Evolutionary conservation across 768 basidiomycete genomes (phyloP).

Genomic region (Paxillus rubicundulus): DNA sequence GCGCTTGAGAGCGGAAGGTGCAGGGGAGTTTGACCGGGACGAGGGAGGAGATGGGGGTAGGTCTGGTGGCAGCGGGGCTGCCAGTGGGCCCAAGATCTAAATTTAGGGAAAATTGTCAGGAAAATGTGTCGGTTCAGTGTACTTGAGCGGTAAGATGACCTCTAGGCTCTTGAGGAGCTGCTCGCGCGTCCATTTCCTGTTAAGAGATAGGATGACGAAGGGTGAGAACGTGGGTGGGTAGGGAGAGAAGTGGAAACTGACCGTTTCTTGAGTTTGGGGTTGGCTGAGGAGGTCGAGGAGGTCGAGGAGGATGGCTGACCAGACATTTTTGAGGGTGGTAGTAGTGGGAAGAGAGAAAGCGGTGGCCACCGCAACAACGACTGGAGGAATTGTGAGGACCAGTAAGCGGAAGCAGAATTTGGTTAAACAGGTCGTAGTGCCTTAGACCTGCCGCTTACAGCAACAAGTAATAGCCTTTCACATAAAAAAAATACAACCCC

Average conservation of each 20-base stretch:
- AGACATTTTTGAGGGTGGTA: constrained; percentile 33
- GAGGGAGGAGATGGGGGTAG: constrained; percentile 46
- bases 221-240: constrained; percentile 11
- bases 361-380: constrained; percentile 43
- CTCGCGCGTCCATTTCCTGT: constrained; percentile 34
- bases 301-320: constrained; percentile 24
- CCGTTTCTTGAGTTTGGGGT: constrained; percentile 34
- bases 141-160: constrained; percentile 26
- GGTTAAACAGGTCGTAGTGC: constrained; percentile 31
- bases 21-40: constrained; percentile 43
- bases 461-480: constrained; percentile 11
- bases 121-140: constrained; percentile 3
- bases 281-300: constrained; percentile 19
- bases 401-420: constrained; percentile 34
- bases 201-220: constrained; percentile 25
- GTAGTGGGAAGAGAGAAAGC: constrained; percentile 39
- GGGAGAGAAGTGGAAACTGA: constrained; percentile 19
- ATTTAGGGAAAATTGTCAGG: constrained; percentile 15
- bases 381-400: constrained; percentile 33
- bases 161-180: constrained; percentile 41
- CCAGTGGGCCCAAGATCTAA: constrained; percentile 41
- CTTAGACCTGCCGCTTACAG: constrained; percentile 35
- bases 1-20: constrained; percentile 36
- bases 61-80: constrained; percentile 42
- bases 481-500: constrained; percentile 7